Evolutionary conservation across 2,329 filamentous ascomycete genomes (phyloP).

Genomic region (Huntiella abstrusa): DNA sequence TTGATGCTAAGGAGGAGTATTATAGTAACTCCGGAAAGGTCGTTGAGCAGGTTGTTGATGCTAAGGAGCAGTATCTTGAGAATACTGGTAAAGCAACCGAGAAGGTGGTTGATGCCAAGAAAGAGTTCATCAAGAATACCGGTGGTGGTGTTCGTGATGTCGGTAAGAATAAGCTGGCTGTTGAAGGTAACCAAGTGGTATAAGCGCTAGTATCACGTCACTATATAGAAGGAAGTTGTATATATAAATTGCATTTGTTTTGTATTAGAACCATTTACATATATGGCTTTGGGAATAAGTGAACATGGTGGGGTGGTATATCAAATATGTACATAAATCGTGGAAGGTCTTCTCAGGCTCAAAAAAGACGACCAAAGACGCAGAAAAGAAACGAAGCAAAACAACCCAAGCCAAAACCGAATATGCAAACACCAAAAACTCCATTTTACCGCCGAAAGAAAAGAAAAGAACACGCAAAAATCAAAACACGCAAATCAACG

Average conservation of each 20-base stretch:
- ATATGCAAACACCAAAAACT: background rate
- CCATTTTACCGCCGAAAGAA: background rate
- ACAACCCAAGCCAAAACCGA: background rate
- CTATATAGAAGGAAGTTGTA: background rate
- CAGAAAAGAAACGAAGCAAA: background rate
- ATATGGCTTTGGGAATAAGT: no score
- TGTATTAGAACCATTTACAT: no score
- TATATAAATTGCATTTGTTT: slow-evolving; percentile 1
- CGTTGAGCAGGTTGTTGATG: background rate
- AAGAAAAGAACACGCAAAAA: background rate
- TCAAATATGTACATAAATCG: no score
- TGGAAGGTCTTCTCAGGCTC: background rate
- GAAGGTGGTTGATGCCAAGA: slow-evolving; percentile 1
- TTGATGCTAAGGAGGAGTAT: background rate
- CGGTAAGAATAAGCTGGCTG: slow-evolving; percentile 1
- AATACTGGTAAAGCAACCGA: background rate
- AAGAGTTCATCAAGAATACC: slow-evolving; percentile 3
- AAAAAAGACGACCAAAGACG: background rate
- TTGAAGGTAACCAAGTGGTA: slow-evolving; percentile 4
- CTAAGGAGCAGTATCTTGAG: background rate
- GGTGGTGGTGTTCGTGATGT: background rate
- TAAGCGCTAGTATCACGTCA: background rate
- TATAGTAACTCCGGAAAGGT: background rate
- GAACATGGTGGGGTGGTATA: no score
- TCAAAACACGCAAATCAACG: slow-evolving; percentile 10